phyloP scores from a whole-genome alignment of 495 filamentous ascomycete genomes.

The Cladorrhinum samala region DNA sequence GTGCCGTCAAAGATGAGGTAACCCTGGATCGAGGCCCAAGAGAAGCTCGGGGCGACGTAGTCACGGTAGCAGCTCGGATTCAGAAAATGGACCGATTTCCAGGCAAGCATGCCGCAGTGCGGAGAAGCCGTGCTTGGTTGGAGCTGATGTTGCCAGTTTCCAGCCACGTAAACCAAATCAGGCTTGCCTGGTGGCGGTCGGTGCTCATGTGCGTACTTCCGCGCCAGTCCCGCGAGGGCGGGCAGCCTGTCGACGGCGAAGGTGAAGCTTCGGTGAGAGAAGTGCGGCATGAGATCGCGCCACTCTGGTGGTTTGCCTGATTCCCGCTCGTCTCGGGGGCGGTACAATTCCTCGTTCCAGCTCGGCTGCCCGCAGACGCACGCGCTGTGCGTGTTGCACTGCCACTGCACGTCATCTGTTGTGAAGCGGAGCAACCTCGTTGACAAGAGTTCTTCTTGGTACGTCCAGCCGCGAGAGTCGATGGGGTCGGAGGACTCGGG shows the following conservation, averaged over 20 bases:
- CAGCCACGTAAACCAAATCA: not conserved
- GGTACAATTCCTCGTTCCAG: not conserved
- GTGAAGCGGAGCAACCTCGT: not conserved
- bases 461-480: not conserved
- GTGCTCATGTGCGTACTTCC: not conserved
- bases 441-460: not conserved
- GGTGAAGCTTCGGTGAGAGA: not conserved
- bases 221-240: not conserved
- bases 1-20: not conserved
- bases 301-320: not conserved
- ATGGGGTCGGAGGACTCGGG: not conserved
- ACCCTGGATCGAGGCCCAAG: not conserved
- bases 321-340: not conserved
- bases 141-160: not conserved
- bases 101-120: not conserved
- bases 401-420: not conserved
- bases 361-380: not conserved
- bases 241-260: not conserved
- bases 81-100: not conserved
- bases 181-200: not conserved
- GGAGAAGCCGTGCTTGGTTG: too few relatives aligned
- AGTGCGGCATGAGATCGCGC: not conserved
- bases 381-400: not conserved
- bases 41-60: not conserved
- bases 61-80: not conserved